Base-by-base conservation (phyloP, 2,329 filamentous ascomycete genomes). In the Paracamarosporium sp. region DNA sequence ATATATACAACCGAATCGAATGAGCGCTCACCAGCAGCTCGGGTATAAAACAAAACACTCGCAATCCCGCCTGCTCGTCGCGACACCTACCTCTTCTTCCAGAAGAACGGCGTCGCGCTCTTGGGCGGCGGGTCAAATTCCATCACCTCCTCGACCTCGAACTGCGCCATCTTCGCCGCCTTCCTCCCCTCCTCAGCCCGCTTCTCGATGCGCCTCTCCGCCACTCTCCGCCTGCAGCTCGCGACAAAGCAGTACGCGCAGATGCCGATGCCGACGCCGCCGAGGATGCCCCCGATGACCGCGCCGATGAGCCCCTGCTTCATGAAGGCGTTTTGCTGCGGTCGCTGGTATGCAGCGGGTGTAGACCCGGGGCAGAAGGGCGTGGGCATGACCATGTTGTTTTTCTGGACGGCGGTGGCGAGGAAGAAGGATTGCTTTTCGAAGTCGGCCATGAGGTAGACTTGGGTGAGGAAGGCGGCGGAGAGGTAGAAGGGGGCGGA, bases 391-490 rank as follows among this genome's bases (percentile, higher is more conserved):
- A 80, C 76, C 59, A 74, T 75, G 50, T 74, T 76, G 55, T 75
- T 74, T 41, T 77, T 73, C 46, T 73, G 71, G 6, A 78, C 62
- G 2, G 75, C 79, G 28, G 71, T 60, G 1, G 79, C 78, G 50
- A 81, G 76, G 63, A 74, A 78, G 67, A 81, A 81, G 54, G 59
- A 59, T 46, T 69, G 64, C 2, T 70, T 60, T 45, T 79, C 78
- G 62, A 74, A 81, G 62, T 80, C 77, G 41, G 76, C 72, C 69
- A 79, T 80, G 30, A 81, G 71, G 62, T 81, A 81, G 54, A 80
- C 69, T 56, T 80, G 76, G 13, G 67, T 70, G 33, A 81, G 74
- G 61, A 78, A 81, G 5, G 79, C 76, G 38, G 74, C 62, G 22
- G 74, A 75, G 51, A 81, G 74, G 46, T 75, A 71, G 60, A 77